Percentiles rank a stretch among this genome's conserved stretches.
Conservation (phyloP, 164 flowering plant genomes). For the Kingdonia uniflora region DNA sequence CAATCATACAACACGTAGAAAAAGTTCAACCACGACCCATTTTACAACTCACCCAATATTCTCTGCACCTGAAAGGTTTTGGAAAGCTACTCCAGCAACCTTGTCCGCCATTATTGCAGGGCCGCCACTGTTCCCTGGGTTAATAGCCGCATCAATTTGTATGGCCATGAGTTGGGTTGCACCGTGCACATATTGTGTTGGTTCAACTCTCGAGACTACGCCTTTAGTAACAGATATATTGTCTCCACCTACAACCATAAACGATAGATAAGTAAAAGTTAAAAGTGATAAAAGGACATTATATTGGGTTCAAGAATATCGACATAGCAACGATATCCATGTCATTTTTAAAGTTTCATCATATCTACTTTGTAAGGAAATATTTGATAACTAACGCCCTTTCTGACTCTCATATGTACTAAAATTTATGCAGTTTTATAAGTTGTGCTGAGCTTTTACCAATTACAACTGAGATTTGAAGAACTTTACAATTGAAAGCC, state of each 20-base stretch:
- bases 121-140: constrained; percentile 96
- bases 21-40: not conserved
- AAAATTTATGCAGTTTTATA: too few species aligned
- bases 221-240: constrained; percentile 97
- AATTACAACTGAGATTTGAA: too few species aligned
- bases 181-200: constrained; percentile 91
- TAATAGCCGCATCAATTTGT: constrained; percentile 96
- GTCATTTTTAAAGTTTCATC: too few species aligned
- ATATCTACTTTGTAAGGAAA: too few species aligned
- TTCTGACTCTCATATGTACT: too few species aligned
- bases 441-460: too few species aligned
- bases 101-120: constrained; percentile 94
- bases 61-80: constrained; percentile 91
- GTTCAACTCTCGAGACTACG: constrained; percentile 92
- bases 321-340: too few species aligned
- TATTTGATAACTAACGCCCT: too few species aligned
- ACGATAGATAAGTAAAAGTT: not conserved
- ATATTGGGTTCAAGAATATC: too few species aligned
- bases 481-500: too few species aligned
- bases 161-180: constrained; percentile 87
- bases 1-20: too few species aligned
- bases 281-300: too few species aligned
- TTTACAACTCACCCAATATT: constrained; percentile 74
- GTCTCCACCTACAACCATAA: constrained; percentile 70
- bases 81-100: constrained; percentile 97